Percentiles rank a stretch among this genome's conserved stretches.
Evolutionary conservation across 1,284 basidiomycete species (phyloP).

Genomic region (Ustilago sp.): DNA sequence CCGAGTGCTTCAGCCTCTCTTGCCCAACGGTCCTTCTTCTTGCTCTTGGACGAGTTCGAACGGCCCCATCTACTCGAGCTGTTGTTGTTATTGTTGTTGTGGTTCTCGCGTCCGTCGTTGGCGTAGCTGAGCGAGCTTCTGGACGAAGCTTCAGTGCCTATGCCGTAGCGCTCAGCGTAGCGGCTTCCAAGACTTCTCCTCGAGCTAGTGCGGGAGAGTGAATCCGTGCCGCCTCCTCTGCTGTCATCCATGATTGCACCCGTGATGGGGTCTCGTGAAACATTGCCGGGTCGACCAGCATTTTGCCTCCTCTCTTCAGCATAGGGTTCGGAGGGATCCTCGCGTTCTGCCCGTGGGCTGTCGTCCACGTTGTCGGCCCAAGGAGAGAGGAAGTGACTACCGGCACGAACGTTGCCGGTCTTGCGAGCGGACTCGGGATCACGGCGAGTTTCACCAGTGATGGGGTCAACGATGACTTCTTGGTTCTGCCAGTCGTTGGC

Average conservation of each 20-base stretch:
- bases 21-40: slow-evolving; percentile 55
- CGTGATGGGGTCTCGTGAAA: slow-evolving; percentile 47
- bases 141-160: slow-evolving; percentile 44
- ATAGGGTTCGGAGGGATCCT: slow-evolving; percentile 39
- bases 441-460: slow-evolving; percentile 52
- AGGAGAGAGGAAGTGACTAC: slow-evolving; percentile 41
- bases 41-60: slow-evolving; percentile 38
- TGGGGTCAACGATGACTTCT: slow-evolving; percentile 52
- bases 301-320: slow-evolving; percentile 45
- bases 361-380: slow-evolving; percentile 55
- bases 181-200: slow-evolving; percentile 49
- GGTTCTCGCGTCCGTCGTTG: slow-evolving; percentile 23
- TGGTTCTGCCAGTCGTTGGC: slow-evolving; percentile 39
- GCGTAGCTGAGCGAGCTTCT: slow-evolving; percentile 47
- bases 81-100: slow-evolving; percentile 2
- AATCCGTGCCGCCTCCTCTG: slow-evolving; percentile 18
- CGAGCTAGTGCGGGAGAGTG: slow-evolving; percentile 44
- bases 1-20: slow-evolving; percentile 52
- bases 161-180: slow-evolving; percentile 53
- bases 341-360: slow-evolving; percentile 52
- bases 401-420: slow-evolving; percentile 41
- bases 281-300: slow-evolving; percentile 29
- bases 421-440: slow-evolving; percentile 37
- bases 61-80: slow-evolving; percentile 35
- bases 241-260: slow-evolving; percentile 47